These are phyloP conservation scores for Cunninghamia lanceolata DNA, from an alignment of 75 land plant genomes.

Conservation along the genomic window DNA sequence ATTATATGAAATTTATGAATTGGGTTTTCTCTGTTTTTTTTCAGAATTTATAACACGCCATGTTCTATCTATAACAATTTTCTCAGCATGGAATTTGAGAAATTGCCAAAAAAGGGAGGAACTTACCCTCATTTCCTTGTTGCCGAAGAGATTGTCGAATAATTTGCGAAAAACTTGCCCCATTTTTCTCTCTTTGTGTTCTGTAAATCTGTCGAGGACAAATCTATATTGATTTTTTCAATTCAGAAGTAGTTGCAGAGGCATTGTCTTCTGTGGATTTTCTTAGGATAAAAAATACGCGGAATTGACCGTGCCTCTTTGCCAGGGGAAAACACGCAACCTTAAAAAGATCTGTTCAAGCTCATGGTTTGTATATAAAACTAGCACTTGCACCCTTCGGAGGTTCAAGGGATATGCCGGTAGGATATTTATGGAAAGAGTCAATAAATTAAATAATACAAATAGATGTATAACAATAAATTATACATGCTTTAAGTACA, in stretches of 20 bases:
- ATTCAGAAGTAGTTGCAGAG: background rate
- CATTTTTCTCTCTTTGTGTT: conserved; percentile 14
- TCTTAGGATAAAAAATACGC: no score
- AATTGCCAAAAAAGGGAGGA: background rate
- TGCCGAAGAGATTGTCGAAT: conserved; percentile 46
- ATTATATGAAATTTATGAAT: background rate
- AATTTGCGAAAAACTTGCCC: conserved; percentile 52
- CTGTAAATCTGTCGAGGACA: background rate
- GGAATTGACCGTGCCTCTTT: no score
- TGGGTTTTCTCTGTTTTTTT: background rate
- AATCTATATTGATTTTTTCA: background rate
- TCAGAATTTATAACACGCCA: no score
- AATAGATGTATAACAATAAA: no score
- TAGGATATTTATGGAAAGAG: no score
- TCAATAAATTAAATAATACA: no score
- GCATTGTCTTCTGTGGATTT: background rate
- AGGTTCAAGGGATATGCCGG: no score
- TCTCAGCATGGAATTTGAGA: background rate
- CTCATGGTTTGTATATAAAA: no score
- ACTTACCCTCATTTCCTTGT: conserved; percentile 51
- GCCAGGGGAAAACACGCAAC: no score
- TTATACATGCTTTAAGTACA: no score
- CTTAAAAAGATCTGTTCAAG: no score
- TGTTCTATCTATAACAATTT: background rate
- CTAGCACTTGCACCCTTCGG: no score